Base-by-base conservation (phyloP, 495 filamentous ascomycete genomes). In the Tuber brumale region DNA sequence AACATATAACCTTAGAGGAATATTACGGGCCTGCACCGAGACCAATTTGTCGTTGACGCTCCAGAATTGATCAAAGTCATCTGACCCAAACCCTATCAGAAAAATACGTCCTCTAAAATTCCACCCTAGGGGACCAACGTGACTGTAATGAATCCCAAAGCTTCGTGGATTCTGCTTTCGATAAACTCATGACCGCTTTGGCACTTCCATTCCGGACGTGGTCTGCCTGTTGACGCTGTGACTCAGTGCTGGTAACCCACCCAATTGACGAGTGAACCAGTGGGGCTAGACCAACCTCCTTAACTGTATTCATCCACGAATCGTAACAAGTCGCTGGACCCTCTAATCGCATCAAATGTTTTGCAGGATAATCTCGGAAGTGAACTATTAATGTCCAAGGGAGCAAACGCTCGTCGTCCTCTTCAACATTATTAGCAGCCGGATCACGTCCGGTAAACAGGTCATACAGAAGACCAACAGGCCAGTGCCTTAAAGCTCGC, bases 251-350 rank as follows among this genome's bases (percentile, higher is more conserved):
- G 9, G 41, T 72, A 70, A 72, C 71, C 70, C 70, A 41, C 44
- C 43, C 70, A 21, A 71, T 76, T 70, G 75, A 75, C 37, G 76
- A 23, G 23, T 21, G 74, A 73, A 8, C 12, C 16, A 73, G 74
- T 31, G 18, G 43, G 6, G 43, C 48, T 37, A 31, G 39, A 57
- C 79, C 81, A 81, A 88, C 89, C 85, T 97, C 95, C 84, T 98
- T 99, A 76, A 96, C 93, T 77, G 90, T 92, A 80, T 99, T 97
- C 77, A 96, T 93, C 83, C 94, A 98, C 0, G 94, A 91, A 83
- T 98, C 95, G 74, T 92, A 90, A 27, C 88, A 78, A 14, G 76
- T 75, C 35, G 73, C 81, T 89, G 85, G 46, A 89, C 86, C 81
- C 79, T 93, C 91, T 23, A 91, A 87, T 23, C 86, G 87, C 46